Evolutionary conservation across 1,284 basidiomycete species (phyloP).

Genomic region (Paramarasmius palmivorus): DNA sequence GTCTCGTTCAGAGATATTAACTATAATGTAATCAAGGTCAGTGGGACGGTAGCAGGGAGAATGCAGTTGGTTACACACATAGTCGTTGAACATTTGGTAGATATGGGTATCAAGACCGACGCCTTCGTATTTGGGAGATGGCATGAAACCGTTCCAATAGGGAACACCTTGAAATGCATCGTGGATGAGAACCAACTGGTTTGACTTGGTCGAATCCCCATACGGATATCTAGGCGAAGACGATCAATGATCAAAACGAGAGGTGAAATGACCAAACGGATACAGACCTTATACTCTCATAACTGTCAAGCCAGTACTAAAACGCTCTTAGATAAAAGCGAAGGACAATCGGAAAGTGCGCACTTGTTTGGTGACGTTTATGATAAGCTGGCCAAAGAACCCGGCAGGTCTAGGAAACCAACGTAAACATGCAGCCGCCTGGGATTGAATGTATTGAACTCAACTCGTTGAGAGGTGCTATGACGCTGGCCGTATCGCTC

Average conservation of each 20-base stretch:
- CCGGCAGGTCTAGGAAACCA: conserved; percentile 3
- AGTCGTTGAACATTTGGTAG: conserved; percentile 78
- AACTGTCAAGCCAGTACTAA: conserved; percentile 5
- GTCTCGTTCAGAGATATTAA: conserved; percentile 48
- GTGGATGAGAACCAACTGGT: conserved; percentile 71
- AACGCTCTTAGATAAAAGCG: background rate
- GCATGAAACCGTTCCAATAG: conserved; percentile 76
- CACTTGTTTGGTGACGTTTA: conserved; percentile 2
- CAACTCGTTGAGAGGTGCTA: background rate
- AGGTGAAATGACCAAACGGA: too few species aligned
- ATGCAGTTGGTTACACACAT: conserved; percentile 36
- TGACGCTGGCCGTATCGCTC: background rate
- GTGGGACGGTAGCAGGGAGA: background rate
- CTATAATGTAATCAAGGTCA: too few species aligned
- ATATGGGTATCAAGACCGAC: conserved; percentile 86
- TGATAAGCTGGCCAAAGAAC: background rate
- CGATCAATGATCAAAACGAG: too few species aligned
- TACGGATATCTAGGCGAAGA: conserved; percentile 43
- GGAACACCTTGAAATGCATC: conserved; percentile 84
- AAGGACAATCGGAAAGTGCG: background rate
- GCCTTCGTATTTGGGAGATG: conserved; percentile 53
- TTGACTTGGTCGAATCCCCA: conserved; percentile 56
- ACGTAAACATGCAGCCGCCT: background rate
- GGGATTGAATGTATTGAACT: background rate
- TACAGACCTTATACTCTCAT: background rate